phyloP scores from a whole-genome alignment of 225 moss, liverwort and hornwort genomes.

The Asterella californica region DNA sequence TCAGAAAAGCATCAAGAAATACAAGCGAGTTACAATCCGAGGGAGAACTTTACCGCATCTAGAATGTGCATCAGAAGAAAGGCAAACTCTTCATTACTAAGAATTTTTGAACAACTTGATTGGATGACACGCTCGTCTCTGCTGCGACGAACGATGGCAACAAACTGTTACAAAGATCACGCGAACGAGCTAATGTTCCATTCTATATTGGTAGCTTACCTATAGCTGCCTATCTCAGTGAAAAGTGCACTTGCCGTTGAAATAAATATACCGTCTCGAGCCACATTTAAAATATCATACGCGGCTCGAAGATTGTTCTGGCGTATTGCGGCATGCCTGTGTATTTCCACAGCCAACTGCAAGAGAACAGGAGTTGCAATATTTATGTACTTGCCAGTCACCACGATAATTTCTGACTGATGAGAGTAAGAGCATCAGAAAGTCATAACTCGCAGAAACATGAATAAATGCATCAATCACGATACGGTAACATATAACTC shows the following conservation, averaged over 20 bases:
- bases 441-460: background rate
- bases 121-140: background rate
- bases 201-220: slow-evolving; percentile 29
- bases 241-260: slow-evolving; percentile 52
- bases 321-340: slow-evolving; percentile 47
- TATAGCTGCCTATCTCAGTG: slow-evolving; percentile 57
- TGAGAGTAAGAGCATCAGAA: background rate
- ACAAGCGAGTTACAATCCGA: no score
- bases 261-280: slow-evolving; percentile 49
- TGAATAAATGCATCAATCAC: background rate
- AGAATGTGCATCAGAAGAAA: background rate
- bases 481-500: background rate
- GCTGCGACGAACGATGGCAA: background rate
- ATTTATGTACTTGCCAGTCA: background rate
- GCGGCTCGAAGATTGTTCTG: slow-evolving; percentile 60
- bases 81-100: background rate
- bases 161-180: background rate
- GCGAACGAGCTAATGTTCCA: background rate
- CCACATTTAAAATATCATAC: slow-evolving; percentile 51
- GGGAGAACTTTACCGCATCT: no score
- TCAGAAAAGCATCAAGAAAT: background rate
- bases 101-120: background rate
- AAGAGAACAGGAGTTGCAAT: slow-evolving; percentile 20
- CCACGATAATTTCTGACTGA: background rate
- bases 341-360: slow-evolving; percentile 61